phyloP scores from a whole-genome alignment of 2,329 filamentous ascomycete genomes.

The Camillea tinctor region DNA sequence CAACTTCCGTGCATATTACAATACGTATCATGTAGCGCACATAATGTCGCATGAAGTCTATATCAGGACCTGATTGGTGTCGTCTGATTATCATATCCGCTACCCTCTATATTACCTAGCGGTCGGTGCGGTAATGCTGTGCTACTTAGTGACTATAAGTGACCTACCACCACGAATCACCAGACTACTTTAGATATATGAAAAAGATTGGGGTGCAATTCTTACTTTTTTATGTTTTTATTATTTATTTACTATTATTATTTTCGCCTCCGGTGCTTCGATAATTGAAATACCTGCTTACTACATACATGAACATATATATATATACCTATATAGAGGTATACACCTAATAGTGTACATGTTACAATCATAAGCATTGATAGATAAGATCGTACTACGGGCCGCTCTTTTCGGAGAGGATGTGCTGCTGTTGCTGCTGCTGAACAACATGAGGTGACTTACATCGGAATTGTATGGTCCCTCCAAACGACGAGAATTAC shows the following conservation, averaged over 20 bases:
- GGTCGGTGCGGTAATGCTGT: background rate
- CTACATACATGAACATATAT: too few species aligned
- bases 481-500: background rate
- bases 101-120: background rate
- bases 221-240: too few species aligned
- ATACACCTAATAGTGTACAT: too few species aligned
- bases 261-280: too few species aligned
- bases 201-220: too few species aligned
- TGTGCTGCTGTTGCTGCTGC: background rate
- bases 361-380: too few species aligned
- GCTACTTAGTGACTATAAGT: background rate
- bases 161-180: background rate
- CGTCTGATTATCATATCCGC: background rate
- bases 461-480: background rate
- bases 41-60: background rate
- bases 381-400: too few species aligned
- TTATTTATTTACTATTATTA: too few species aligned
- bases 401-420: too few species aligned
- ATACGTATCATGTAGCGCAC: background rate
- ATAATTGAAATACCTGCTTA: too few species aligned
- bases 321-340: too few species aligned
- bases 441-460: background rate
- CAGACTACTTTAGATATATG: background rate
- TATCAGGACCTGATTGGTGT: background rate
- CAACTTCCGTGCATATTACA: background rate